phyloP scores from a whole-genome alignment of 371 early-diverging fungal genomes.

The Gilbertella persicaria region DNA sequence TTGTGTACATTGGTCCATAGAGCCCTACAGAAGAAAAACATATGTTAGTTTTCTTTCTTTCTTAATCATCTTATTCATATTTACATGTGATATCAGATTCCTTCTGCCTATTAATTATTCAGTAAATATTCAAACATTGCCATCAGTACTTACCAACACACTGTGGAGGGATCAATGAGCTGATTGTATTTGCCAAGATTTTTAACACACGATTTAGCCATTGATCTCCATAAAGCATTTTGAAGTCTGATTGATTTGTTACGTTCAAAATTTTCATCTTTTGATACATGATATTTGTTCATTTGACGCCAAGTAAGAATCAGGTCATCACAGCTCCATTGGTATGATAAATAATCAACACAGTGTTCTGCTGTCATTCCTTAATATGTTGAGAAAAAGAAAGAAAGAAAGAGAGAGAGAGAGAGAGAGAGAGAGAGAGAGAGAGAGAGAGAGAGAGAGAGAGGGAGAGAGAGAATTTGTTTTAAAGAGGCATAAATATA shows the following conservation, averaged over 20 bases:
- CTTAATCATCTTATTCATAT: not conserved
- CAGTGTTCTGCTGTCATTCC: too few relatives aligned
- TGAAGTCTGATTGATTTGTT: conserved; percentile 29
- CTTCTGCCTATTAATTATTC: conserved; percentile 24
- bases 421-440: too few relatives aligned
- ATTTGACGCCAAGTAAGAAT: conserved; percentile 35
- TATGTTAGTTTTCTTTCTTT: not conserved
- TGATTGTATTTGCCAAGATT: conserved; percentile 16
- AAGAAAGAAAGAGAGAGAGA: too few relatives aligned
- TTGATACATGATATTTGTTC: conserved; percentile 22
- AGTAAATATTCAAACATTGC: not conserved
- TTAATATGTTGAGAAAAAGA: too few relatives aligned
- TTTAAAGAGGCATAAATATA: too few relatives aligned
- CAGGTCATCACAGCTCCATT: conserved; percentile 40
- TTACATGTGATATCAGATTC: conserved; percentile 43
- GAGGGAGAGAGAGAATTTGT: too few relatives aligned
- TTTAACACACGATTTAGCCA: conserved; percentile 29
- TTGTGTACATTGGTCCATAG: conserved; percentile 35
- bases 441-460: too few relatives aligned
- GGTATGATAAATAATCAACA: conserved; percentile 40
- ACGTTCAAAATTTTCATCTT: conserved; percentile 15
- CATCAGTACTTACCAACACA: conserved; percentile 24
- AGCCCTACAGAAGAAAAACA: conserved; percentile 23
- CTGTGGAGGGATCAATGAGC: conserved; percentile 24
- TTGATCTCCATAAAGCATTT: conserved; percentile 47